These are phyloP conservation scores for Mrakiaceae sp. DNA, from an alignment of 1,284 basidiomycete genomes.

Conservation along the genomic window DNA sequence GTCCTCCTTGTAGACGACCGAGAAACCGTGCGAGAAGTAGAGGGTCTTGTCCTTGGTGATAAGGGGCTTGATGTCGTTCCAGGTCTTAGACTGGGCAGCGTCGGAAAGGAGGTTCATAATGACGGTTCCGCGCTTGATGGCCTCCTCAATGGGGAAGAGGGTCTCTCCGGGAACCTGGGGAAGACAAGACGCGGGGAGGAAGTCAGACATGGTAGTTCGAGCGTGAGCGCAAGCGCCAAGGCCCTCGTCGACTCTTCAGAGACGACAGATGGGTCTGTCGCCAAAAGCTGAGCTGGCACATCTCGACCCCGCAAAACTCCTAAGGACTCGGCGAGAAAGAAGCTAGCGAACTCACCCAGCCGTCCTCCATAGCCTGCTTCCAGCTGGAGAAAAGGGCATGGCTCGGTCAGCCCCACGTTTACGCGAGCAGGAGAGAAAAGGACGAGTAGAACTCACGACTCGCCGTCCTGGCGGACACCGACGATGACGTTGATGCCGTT, in stretches of 20 bases:
- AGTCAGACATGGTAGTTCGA: background rate
- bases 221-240: background rate
- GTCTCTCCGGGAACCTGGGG: slow-evolving; percentile 82
- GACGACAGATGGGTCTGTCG: too few species aligned
- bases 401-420: background rate
- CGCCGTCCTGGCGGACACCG: slow-evolving; percentile 93
- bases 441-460: slow-evolving; percentile 33
- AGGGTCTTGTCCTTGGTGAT: slow-evolving; percentile 99
- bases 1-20: slow-evolving; percentile 95
- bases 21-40: slow-evolving; percentile 99
- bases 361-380: slow-evolving; percentile 91
- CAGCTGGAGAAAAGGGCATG: slow-evolving; percentile 44
- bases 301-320: too few species aligned
- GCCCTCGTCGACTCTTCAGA: too few species aligned
- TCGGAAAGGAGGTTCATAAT: slow-evolving; percentile 99
- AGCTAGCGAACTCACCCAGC: slow-evolving; percentile 59
- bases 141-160: slow-evolving; percentile 96
- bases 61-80: slow-evolving; percentile 74
- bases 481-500: slow-evolving; percentile 98
- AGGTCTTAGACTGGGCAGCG: slow-evolving; percentile 92
- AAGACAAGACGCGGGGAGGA: background rate
- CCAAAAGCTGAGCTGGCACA: too few species aligned
- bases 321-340: background rate
- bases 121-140: slow-evolving; percentile 89
- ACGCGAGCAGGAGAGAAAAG: background rate